Conservation (phyloP, 1,284 basidiomycete genomes). For the Gomphus bonarii region DNA sequence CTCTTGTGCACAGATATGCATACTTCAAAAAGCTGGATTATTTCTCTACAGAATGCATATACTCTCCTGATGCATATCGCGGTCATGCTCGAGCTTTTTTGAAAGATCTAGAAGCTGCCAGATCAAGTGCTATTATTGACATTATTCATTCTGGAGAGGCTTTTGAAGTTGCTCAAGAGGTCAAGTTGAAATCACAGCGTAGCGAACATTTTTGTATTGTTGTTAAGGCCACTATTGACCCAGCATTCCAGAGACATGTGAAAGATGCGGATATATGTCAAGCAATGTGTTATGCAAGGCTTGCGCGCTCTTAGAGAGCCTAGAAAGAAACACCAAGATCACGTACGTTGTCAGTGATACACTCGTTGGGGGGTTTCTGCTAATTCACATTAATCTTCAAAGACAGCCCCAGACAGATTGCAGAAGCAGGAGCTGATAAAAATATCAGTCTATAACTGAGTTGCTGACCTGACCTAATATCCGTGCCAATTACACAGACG, state of each 20-base stretch:
- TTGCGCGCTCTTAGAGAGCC: constrained; percentile 79
- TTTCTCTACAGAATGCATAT: constrained; percentile 99
- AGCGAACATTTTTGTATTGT: constrained; percentile 21
- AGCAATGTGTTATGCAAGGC: constrained; percentile 91
- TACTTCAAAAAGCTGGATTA: constrained; percentile 99
- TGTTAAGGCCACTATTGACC: not conserved
- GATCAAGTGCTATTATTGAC: constrained; percentile 93
- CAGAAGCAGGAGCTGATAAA: not conserved
- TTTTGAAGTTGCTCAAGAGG: constrained; percentile 71
- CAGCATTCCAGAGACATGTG: constrained; percentile 61
- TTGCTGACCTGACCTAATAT: no score
- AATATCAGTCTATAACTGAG: not conserved
- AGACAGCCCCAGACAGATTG: constrained; percentile 27
- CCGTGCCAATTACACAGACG: not conserved
- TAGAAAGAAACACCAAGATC: constrained; percentile 71
- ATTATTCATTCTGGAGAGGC: constrained; percentile 95
- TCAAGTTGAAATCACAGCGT: constrained; percentile 78
- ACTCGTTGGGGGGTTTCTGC: not conserved
- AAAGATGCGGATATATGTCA: constrained; percentile 87
- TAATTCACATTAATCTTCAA: not conserved
- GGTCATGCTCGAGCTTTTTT: constrained; percentile 92
- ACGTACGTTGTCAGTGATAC: constrained; percentile 39
- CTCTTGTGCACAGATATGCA: constrained; percentile 64
- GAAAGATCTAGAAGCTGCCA: constrained; percentile 90
- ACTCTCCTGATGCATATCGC: constrained; percentile 96